Percentiles rank a stretch among this genome's conserved stretches.
These are phyloP conservation scores for Pichia kluyveri DNA, from an alignment of 805 yeast species.

Conservation along the genomic window DNA sequence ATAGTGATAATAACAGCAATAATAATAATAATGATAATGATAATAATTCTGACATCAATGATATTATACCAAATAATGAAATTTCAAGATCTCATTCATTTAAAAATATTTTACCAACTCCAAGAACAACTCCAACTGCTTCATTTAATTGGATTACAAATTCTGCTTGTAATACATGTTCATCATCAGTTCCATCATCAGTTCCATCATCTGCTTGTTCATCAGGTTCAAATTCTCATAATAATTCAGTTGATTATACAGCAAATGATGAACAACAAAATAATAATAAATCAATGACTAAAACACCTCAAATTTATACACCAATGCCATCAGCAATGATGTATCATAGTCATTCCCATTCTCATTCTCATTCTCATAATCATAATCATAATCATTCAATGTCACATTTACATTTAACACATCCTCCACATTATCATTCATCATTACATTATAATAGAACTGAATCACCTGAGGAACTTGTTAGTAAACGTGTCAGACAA, in stretches of 20 bases:
- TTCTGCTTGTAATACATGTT: background rate
- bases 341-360: background rate
- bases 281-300: conserved; percentile 1
- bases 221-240: background rate
- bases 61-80: background rate
- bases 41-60: background rate
- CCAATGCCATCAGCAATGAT: conserved; percentile 8
- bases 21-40: conserved; percentile 3
- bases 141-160: conserved; percentile 6
- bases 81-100: conserved; percentile 19
- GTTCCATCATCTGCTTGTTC: background rate
- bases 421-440: background rate
- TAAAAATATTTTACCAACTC: conserved; percentile 20
- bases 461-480: conserved; percentile 3
- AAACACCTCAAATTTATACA: conserved; percentile 15
- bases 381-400: background rate
- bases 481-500: conserved; percentile 2
- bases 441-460: background rate
- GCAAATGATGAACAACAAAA: background rate
- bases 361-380: conserved; percentile 1
- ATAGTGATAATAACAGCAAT: background rate
- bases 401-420: conserved; percentile 1
- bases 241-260: background rate
- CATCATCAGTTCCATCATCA: conserved; percentile 2
- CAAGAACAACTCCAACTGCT: conserved; percentile 24